Base-by-base conservation (phyloP, 163 green algal genomes). In the Smithsoniella earleae region DNA sequence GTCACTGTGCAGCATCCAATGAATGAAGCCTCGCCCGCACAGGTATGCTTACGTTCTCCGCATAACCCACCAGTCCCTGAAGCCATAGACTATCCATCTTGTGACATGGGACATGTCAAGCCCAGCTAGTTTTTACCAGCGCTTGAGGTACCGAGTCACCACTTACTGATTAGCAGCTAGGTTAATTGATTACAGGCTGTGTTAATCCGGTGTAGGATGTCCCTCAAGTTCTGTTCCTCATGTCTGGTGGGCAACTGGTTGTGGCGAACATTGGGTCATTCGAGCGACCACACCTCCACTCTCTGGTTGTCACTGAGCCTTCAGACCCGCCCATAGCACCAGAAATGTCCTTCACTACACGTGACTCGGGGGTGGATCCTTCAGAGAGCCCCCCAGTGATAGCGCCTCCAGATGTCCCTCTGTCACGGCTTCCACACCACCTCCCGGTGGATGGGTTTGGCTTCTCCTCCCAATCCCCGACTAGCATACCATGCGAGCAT, bases 201-300 rank as follows among this genome's bases (percentile, higher is more conserved):
- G n/a, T n/a, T n/a, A n/a, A n/a, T n/a, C n/a, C n/a, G n/a, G n/a
- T 64, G 58, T 31, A 69, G 58, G 58, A 69, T 34, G 58, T 69
- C 27, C 58, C 58, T 5, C 58, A 69, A 36, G 58, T 69, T 5
- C n/a, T 69, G 6, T 69, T 69, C 58, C 58, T 69, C 58, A 69
- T 69, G 58, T 69, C 58, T 30, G 58, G 58, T 16, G 58, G 58
- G n/a, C 58, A 69, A 33, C 58, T 69, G 27, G 34, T 69, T 3
- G 58, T 69, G 0, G 31, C 27, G 16, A 38, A 0, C 2, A 33
- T 69, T 34, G 58, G 58, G 0, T 45, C n/a, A 6, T 69, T 69
- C 25, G 27, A n/a, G 3, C 1, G 8, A 5, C 30, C 8, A 5
- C 58, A 69, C 30, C 20, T 34, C n/a, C 58, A 69, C 25, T 30